Conservation (phyloP, 73 alveolate genomes). For the Tetrahymena borealis region DNA sequence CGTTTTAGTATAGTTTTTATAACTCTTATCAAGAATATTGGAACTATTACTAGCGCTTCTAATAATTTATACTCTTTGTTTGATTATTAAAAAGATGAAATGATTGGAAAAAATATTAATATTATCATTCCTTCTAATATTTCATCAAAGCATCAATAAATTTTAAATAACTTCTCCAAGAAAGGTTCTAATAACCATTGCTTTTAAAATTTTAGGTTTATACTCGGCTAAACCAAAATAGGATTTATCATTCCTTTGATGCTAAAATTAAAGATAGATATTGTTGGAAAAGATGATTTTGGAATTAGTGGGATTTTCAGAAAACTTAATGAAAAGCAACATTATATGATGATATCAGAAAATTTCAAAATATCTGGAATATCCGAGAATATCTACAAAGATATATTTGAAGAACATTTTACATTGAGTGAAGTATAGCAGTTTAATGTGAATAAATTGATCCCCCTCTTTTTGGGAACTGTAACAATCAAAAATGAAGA, state of each 20-base stretch:
- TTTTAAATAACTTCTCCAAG: not conserved
- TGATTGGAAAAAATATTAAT: not conserved
- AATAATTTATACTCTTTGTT: not conserved
- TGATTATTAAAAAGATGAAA: not conserved
- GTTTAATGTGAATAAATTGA: not conserved
- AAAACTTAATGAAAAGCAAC: not conserved
- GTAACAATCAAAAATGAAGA: not conserved
- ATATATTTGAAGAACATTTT: not conserved
- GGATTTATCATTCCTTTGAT: not conserved
- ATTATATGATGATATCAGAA: not conserved
- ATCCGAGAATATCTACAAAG: not conserved
- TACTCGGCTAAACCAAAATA: not conserved
- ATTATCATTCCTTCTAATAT: not conserved
- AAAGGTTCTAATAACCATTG: not conserved
- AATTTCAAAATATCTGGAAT: not conserved
- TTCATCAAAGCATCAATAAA: not conserved
- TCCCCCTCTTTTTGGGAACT: not conserved
- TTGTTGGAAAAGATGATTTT: not conserved
- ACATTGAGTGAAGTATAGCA: not conserved
- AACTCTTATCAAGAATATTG: not conserved
- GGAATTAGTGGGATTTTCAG: not conserved
- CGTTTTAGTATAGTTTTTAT: not conserved
- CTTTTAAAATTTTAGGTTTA: not conserved
- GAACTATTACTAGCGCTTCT: not conserved
- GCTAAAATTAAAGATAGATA: not conserved